Base-by-base conservation (phyloP, 2,329 filamentous ascomycete species). In the Pseudopithomyces maydicus region DNA sequence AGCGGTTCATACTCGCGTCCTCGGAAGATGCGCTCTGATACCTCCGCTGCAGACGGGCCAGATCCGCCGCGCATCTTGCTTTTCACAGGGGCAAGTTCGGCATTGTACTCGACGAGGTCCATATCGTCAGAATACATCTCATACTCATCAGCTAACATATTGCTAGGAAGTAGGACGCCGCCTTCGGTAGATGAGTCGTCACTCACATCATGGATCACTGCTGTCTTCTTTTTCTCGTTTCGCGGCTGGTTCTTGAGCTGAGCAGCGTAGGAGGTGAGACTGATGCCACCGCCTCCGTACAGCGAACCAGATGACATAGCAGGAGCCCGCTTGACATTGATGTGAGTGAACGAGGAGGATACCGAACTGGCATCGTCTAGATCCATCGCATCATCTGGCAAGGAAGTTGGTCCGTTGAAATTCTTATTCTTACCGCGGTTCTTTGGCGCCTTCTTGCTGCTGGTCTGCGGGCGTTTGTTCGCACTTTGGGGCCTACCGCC, bases 391-490 rank as follows among this genome's bases (percentile, higher is more conserved):
- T 64, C 57, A 14, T 53, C 38, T 3, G 63, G 62, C 32, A 67
- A 59, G 19, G 63, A 67, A 10, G 63, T 50, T 10, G 64, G 67
- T 2, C 65, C 64, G 33, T 53, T 44, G 44, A 61, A 68, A 7
- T 36, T 42, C 17, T 56, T 55, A 32, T 22, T 14, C 49, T 52
- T 15, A 56, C 49, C 17, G 41, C 26, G 4, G 26, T 17, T 49
- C 42, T 58, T 20, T 38, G 32, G 17, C 46, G 42, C 14, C 56
- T 51, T 54, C 38, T 59, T 15, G 52, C 56, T 15, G 44, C 39
- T 5, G 53, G 44, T 6, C 50, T 50, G 19, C 47, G 51, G 29
- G 50, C 7, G n/a, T 3, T 41, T 41, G 11, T 48, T 48, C 50
- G 52, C 32, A 50, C 22, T n/a, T 32, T 33, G 17, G 20, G 45